Base-by-base conservation (phyloP, 1,284 basidiomycete species). In the Leucoagaricus sp. region DNA sequence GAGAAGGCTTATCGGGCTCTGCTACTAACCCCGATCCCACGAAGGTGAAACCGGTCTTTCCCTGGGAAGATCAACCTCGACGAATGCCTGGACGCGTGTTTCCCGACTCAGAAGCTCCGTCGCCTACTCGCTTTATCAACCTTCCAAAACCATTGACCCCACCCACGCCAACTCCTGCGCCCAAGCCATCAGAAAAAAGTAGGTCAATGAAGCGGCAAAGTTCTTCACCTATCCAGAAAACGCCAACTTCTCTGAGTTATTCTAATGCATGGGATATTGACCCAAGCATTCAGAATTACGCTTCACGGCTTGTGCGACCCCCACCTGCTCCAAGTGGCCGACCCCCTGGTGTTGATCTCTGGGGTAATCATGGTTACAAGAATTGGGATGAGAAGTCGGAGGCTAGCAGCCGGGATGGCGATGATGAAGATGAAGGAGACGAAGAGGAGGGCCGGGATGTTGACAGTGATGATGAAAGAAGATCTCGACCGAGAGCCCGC, bases 1-100 rank as follows among this genome's bases (percentile, higher is more conserved):
- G 83, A 26, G 77, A 78, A 42, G 66, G 64, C 34, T 17, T 6
- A 4, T 47, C 66, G 34, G 70, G 68, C 29, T 58, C 61, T 51
- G 67, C 74, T 15, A 80, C 82, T 8, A 80, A 76, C 55, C 93
- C 95, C 1, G 89, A 96, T 67, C 81, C 76, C 15, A 74, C 72
- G 26, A 91, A 90, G 64, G 83, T 96, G 26, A 87, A 87, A 62
- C 76, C 82, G 23, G 79, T 97, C n/a, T 98, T 98, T 69, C 95
- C 96, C 7, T 98, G 96, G 96, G 96, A 98, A 69, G 81, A 84
- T 55, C 82, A 80, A 57, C 82, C 81, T 3, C 83, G 89, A 46
- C 78, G 79, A 42, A 66, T 78, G 55, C 86, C 92, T 7, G 78
- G 80, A 15, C 84, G 93, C 51, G 83, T 91, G 12, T 94, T 95